These are phyloP conservation scores for Hymenotorrendiella dingleyae DNA, from an alignment of 2,329 filamentous ascomycete species.

Conservation along the genomic window DNA sequence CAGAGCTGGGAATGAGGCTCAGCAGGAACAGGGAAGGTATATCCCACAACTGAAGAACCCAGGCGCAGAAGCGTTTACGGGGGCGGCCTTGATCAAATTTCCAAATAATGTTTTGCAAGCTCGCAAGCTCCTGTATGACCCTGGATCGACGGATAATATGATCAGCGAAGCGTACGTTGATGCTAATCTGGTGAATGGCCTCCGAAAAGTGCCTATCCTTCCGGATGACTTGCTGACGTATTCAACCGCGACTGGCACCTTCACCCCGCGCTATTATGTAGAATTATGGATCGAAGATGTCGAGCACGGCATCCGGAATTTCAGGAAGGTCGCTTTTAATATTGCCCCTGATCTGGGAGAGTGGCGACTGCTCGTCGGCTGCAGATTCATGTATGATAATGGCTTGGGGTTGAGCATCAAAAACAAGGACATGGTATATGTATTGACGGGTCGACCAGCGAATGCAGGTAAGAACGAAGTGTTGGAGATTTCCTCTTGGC, in stretches of 20 bases:
- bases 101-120: background rate
- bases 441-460: background rate
- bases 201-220: background rate
- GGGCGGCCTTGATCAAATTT: background rate
- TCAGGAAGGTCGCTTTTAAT: background rate
- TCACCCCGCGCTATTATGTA: background rate
- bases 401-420: background rate
- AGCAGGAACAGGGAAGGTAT: background rate
- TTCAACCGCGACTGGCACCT: background rate
- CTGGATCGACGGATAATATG: slow-evolving; percentile 1
- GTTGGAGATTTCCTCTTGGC: too few species aligned
- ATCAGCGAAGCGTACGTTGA: background rate
- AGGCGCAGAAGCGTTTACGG: background rate
- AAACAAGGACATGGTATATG: background rate
- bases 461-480: background rate
- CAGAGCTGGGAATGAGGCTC: too few species aligned
- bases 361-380: background rate
- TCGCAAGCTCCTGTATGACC: background rate
- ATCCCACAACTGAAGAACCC: background rate
- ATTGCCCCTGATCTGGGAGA: background rate
- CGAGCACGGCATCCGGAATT: background rate
- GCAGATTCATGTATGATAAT: background rate
- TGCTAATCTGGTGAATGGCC: background rate
- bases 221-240: background rate
- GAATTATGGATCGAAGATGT: background rate